Evolutionary conservation across 2,329 filamentous ascomycete genomes (phyloP), one percentile per base, ranked within the genome.

Genomic region (Elsinoe batatas): DNA sequence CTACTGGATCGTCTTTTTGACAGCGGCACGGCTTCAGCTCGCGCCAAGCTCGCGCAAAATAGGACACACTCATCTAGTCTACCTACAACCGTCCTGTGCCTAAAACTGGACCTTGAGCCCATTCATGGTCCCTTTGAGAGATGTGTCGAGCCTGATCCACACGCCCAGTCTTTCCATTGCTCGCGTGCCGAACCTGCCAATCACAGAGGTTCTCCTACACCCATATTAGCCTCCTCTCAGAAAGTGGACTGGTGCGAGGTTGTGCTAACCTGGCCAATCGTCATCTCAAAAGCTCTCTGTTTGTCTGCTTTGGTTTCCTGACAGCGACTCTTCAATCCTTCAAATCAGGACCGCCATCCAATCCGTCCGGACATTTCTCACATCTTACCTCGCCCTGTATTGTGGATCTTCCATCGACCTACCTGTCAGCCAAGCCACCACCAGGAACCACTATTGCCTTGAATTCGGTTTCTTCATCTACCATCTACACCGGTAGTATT

Each of bases 401-500:
- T 26, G 40, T 44, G 40, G 40, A 44, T 17, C 18, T 20, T 6
- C 38, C 12, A 3, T 20, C 17, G 17, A 42, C 38, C 38, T 42
- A 20, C 13, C 26, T 44, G 20, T 44, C 40, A 44, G 40, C 17
- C 40, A 44, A 44, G 40, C 40, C 26, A 4, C 17, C 26, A 15
- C 10, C 40, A 13, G 20, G 17, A 17, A 44, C 18, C 12, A 44
- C 40, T 44, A 7, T 44, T 44, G 40, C 18, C 40, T 44, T 26
- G 40, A 44, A 13, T 17, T 26, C 40, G n/a, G 18, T 22, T 22
- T 26, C 20, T 15, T 17, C 12, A 12, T 30, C 40, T 22, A 22
- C 47, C 17, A 35, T 51, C 26, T 37, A 17, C 15, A 42, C 43
- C 15, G 82, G 81, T 38, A 69, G 69, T 43, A 68, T 84, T 55